Conservation (phyloP, 305 asterid genomes). For the Fraxinus latifolia region DNA sequence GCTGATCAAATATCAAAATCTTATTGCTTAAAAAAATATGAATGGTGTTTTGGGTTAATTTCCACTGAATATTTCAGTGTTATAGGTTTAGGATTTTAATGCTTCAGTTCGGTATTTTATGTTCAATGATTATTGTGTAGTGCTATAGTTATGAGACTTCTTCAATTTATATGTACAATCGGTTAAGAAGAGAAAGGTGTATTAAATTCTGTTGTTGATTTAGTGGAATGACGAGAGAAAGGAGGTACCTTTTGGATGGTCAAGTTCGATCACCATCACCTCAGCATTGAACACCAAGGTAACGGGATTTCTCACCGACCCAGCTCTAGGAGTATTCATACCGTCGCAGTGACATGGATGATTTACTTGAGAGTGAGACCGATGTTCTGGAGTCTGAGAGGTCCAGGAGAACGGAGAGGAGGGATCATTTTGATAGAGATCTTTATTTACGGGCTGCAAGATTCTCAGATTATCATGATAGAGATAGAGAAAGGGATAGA, state of each 20-base stretch:
- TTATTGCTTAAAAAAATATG: neutral
- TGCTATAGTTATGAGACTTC: constrained; percentile 7
- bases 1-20: neutral
- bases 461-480: constrained; percentile 18
- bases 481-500: constrained; percentile 27
- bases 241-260: constrained; percentile 31
- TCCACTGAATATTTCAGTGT: neutral
- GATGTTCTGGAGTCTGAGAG: constrained; percentile 16
- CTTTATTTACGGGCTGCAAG: constrained; percentile 11
- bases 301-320: constrained; percentile 23
- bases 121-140: neutral
- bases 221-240: constrained; percentile 37
- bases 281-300: constrained; percentile 24
- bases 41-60: constrained; percentile 2
- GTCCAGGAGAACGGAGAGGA: constrained; percentile 25
- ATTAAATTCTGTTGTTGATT: constrained; percentile 11
- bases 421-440: constrained; percentile 25
- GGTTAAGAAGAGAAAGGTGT: constrained; percentile 3
- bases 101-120: neutral
- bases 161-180: constrained; percentile 15
- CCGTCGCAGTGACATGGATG: constrained; percentile 14
- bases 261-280: constrained; percentile 35
- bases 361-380: constrained; percentile 16
- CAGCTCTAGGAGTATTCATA: constrained; percentile 14
- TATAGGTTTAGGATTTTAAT: constrained; percentile 14